Conservation (phyloP, 2,329 filamentous ascomycete genomes). For the Apiospora pterosperma region DNA sequence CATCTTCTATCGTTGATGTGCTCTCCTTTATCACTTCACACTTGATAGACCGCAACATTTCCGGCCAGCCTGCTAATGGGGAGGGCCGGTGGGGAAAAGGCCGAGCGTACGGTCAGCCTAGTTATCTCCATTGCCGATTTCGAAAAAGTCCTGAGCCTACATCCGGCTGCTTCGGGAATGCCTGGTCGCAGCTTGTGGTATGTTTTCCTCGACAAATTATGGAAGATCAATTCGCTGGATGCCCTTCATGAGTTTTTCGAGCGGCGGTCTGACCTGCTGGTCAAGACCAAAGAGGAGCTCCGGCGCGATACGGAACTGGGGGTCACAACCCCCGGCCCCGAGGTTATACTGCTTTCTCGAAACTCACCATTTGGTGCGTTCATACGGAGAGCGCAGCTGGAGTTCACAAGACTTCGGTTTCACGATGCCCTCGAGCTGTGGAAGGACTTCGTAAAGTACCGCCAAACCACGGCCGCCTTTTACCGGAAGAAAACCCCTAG, state of each 20-base stretch:
- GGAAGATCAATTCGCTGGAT: slow-evolving; percentile 80
- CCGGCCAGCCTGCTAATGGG: slow-evolving; percentile 25
- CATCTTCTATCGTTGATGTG: slow-evolving; percentile 67
- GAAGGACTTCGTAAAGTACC: slow-evolving; percentile 77
- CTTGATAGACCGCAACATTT: slow-evolving; percentile 49
- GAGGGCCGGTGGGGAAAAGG: slow-evolving; percentile 43
- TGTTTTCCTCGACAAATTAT: slow-evolving; percentile 74
- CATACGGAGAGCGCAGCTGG: slow-evolving; percentile 70
- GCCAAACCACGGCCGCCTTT: slow-evolving; percentile 67
- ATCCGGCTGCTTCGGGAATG: slow-evolving; percentile 51
- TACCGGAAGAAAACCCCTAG: slow-evolving; percentile 61
- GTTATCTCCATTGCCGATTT: slow-evolving; percentile 56
- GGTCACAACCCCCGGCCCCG: slow-evolving; percentile 41
- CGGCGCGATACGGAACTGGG: slow-evolving; percentile 52
- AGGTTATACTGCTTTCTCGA: slow-evolving; percentile 60
- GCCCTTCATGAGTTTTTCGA: slow-evolving; percentile 75
- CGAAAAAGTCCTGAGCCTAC: slow-evolving; percentile 52
- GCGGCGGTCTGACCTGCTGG: slow-evolving; percentile 53
- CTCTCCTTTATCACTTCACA: slow-evolving; percentile 77
- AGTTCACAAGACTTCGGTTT: slow-evolving; percentile 79
- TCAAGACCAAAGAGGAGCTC: slow-evolving; percentile 59
- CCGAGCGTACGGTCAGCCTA: slow-evolving; percentile 48
- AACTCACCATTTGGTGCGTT: slow-evolving; percentile 81
- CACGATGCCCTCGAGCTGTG: slow-evolving; percentile 75
- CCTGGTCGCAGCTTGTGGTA: slow-evolving; percentile 87